phyloP scores from a whole-genome alignment of 306 rosid species.

The barrel medic (Medicago truncatula) region DNA sequence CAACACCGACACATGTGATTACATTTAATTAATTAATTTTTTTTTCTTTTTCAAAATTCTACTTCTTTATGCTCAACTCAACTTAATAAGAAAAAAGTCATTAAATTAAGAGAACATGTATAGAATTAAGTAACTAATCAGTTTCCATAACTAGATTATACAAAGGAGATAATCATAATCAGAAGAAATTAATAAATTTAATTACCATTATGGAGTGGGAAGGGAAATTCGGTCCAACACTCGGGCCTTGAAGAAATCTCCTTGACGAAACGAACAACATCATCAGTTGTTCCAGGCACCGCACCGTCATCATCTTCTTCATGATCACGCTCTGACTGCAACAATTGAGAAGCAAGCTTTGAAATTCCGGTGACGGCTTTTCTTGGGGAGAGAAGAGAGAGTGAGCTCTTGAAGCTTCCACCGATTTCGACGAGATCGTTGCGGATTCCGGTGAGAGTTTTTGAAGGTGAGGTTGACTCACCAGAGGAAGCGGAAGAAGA shows the following conservation, averaged over 20 bases:
- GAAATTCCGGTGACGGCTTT: conserved; percentile 82
- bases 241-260: conserved; percentile 66
- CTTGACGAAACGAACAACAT: conserved; percentile 70
- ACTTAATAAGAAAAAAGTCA: neutral
- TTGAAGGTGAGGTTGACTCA: conserved; percentile 40
- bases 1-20: no score
- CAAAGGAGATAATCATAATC: conserved; percentile 13
- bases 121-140: no score
- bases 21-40: no score
- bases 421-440: conserved; percentile 93
- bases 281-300: conserved; percentile 73
- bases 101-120: no score
- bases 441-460: conserved; percentile 67
- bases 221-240: conserved; percentile 90
- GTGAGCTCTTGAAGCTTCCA: conserved; percentile 74
- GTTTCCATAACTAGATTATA: conserved; percentile 8
- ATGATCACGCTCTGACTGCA: conserved; percentile 54
- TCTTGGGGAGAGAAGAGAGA: conserved; percentile 71
- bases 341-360: conserved; percentile 70
- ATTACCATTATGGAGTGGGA: conserved; percentile 69
- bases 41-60: neutral
- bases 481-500: conserved; percentile 39
- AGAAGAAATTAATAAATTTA: conserved; percentile 15
- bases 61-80: conserved; percentile 10
- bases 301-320: conserved; percentile 39